phyloP scores from a whole-genome alignment of 768 basidiomycete genomes.

The Lactarius tabidus region DNA sequence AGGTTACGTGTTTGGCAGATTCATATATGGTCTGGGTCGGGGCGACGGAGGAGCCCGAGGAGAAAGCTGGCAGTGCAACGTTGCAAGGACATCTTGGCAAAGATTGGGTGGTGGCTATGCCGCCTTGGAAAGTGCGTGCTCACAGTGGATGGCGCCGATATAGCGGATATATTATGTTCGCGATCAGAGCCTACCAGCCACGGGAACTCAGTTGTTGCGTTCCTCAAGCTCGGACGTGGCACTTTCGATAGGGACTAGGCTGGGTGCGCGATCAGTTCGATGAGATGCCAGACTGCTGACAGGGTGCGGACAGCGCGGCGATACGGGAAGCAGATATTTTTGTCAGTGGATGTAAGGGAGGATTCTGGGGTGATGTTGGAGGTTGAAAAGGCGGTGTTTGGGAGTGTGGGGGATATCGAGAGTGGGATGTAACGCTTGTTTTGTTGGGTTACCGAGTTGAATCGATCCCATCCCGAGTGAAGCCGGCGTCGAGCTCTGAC shows the following conservation, averaged over 20 bases:
- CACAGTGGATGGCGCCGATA: constrained; percentile 5
- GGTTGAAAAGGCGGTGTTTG: constrained; percentile 59
- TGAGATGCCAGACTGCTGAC: constrained; percentile 23
- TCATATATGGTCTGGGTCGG: constrained; percentile 86
- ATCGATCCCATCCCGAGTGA: constrained; percentile 14
- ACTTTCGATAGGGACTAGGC: constrained; percentile 70
- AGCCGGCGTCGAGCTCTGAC: not conserved
- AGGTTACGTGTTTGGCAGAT: constrained; percentile 61
- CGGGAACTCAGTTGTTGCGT: constrained; percentile 61
- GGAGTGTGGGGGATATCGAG: constrained; percentile 40
- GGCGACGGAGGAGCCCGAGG: constrained; percentile 43
- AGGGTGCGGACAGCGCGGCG: constrained; percentile 48
- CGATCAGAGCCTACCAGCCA: constrained; percentile 14
- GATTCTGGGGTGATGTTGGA: constrained; percentile 47
- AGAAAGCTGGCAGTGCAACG: constrained; percentile 36
- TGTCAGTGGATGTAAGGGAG: constrained; percentile 64
- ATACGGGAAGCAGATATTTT: constrained; percentile 62
- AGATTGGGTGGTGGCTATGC: constrained; percentile 87
- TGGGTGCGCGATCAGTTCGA: constrained; percentile 49
- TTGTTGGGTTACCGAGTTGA: not conserved
- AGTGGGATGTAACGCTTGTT: constrained; percentile 1
- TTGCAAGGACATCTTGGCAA: constrained; percentile 53
- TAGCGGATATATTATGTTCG: constrained; percentile 1
- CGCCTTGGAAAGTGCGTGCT: constrained; percentile 39
- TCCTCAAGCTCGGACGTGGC: constrained; percentile 58